phyloP scores from a whole-genome alignment of 2,329 filamentous ascomycete genomes.

The Chaetomiaceae sp. region DNA sequence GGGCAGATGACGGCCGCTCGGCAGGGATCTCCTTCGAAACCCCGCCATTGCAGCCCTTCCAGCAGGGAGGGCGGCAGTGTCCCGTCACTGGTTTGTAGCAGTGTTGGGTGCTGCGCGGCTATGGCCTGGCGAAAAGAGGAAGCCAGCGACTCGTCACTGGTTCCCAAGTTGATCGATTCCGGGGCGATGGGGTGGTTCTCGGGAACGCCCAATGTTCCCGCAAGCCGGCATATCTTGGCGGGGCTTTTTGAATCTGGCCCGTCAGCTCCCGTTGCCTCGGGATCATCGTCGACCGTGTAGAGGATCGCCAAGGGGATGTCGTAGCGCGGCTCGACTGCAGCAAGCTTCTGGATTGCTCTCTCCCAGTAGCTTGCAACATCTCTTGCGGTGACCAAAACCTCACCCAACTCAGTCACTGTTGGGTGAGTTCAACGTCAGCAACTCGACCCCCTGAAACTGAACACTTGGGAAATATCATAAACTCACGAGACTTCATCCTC shows the following conservation, averaged over 20 bases:
- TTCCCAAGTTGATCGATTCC: constrained; percentile 33
- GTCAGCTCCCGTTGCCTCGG: constrained; percentile 24
- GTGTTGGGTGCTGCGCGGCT: constrained; percentile 34
- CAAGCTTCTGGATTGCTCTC: constrained; percentile 41
- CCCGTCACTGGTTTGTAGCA: constrained; percentile 42
- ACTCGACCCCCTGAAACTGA: too few species aligned
- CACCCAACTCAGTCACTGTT: constrained; percentile 46
- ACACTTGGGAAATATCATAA: too few species aligned
- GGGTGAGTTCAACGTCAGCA: too few species aligned
- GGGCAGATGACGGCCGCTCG: constrained; percentile 64
- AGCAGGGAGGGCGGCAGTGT: constrained; percentile 56
- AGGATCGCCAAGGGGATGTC: constrained; percentile 50
- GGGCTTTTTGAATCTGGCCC: constrained; percentile 28
- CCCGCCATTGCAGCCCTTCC: constrained; percentile 56
- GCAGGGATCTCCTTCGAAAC: constrained; percentile 58
- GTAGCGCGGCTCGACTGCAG: constrained; percentile 40
- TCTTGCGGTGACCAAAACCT: constrained; percentile 39
- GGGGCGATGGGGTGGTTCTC: constrained; percentile 41
- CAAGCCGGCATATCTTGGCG: constrained; percentile 38
- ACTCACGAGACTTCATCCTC: constrained; percentile 46
- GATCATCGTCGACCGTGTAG: constrained; percentile 45
- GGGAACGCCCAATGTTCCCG: constrained; percentile 45
- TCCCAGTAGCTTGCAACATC: constrained; percentile 47
- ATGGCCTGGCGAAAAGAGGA: constrained; percentile 39
- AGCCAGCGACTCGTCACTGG: constrained; percentile 36